Percentiles rank a stretch among this genome's conserved stretches.
Evolutionary conservation across 768 basidiomycete species (phyloP).

Genomic region (Lyophyllum decastes): DNA sequence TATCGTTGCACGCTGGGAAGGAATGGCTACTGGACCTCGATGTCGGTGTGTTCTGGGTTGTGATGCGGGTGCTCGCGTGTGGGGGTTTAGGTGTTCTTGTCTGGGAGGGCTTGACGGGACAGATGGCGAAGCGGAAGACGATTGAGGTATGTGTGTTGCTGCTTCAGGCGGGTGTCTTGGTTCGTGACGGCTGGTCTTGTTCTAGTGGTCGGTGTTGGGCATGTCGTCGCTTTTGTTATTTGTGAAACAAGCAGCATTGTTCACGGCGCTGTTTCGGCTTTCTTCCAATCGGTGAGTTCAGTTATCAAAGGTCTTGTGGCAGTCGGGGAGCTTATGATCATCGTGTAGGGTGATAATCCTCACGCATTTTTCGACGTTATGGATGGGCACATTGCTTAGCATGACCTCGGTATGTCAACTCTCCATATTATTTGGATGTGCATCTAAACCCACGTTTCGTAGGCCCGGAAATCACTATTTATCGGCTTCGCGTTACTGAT

Average conservation of each 20-base stretch:
- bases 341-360: slow-evolving; percentile 63
- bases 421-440: not conserved
- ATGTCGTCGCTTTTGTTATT: slow-evolving; percentile 68
- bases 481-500: slow-evolving; percentile 50
- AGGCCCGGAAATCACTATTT: slow-evolving; percentile 54
- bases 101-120: slow-evolving; percentile 59
- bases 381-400: slow-evolving; percentile 56
- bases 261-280: slow-evolving; percentile 68
- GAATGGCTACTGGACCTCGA: slow-evolving; percentile 67
- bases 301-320: not conserved
- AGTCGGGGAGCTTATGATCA: not conserved
- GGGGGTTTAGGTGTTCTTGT: slow-evolving; percentile 66
- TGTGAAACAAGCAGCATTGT: slow-evolving; percentile 65
- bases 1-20: slow-evolving; percentile 63
- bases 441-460: slow-evolving; percentile 3
- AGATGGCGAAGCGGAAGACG: slow-evolving; percentile 51
- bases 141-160: slow-evolving; percentile 60
- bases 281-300: slow-evolving; percentile 63
- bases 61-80: slow-evolving; percentile 71
- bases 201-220: slow-evolving; percentile 71
- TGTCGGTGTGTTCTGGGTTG: slow-evolving; percentile 75
- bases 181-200: slow-evolving; percentile 8
- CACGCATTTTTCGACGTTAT: slow-evolving; percentile 67
- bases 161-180: slow-evolving; percentile 1
- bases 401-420: slow-evolving; percentile 44